Percentiles rank a stretch among this genome's conserved stretches.
Conservation (phyloP, 1,284 basidiomycete species). For the Bjerkandera adusta region DNA sequence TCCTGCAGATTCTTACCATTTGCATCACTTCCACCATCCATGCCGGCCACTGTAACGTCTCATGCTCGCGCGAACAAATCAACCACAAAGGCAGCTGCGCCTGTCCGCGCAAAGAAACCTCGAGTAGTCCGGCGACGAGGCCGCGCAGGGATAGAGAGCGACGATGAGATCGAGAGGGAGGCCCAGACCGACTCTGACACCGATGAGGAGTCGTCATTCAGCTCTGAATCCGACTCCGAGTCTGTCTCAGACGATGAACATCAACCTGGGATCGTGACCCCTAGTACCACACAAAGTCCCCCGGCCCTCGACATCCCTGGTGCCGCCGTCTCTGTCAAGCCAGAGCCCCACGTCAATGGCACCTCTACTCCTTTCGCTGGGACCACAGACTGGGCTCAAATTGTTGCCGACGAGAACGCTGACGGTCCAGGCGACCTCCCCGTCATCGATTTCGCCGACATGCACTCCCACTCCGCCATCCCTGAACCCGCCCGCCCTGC, state of each 20-base stretch:
- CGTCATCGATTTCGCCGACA: slow-evolving; percentile 76
- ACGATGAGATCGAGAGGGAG: slow-evolving; percentile 73
- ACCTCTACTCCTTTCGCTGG: slow-evolving; percentile 51
- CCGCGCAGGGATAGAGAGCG: slow-evolving; percentile 60
- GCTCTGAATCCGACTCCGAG: slow-evolving; percentile 66
- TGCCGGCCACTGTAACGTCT: slow-evolving; percentile 7
- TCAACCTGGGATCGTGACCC: slow-evolving; percentile 52
- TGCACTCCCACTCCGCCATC: slow-evolving; percentile 32
- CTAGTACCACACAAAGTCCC: slow-evolving; percentile 63
- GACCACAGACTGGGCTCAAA: slow-evolving; percentile 71
- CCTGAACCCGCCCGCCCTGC: slow-evolving; percentile 22
- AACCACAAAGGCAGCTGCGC: slow-evolving; percentile 3
- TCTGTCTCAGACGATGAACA: slow-evolving; percentile 56
- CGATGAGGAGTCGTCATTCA: slow-evolving; percentile 59
- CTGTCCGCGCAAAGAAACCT: slow-evolving; percentile 38
- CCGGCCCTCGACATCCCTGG: slow-evolving; percentile 36
- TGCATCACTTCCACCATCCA: slow-evolving; percentile 1
- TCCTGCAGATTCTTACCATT: neutral
- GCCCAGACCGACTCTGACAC: slow-evolving; percentile 59
- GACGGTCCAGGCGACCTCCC: slow-evolving; percentile 63
- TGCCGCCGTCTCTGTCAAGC: slow-evolving; percentile 26
- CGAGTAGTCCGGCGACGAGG: slow-evolving; percentile 47
- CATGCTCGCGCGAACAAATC: neutral
- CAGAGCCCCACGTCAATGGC: slow-evolving; percentile 28
- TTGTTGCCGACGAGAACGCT: slow-evolving; percentile 70